phyloP scores from a whole-genome alignment of 2,329 filamentous ascomycete genomes.

The Diaporthe sp. region DNA sequence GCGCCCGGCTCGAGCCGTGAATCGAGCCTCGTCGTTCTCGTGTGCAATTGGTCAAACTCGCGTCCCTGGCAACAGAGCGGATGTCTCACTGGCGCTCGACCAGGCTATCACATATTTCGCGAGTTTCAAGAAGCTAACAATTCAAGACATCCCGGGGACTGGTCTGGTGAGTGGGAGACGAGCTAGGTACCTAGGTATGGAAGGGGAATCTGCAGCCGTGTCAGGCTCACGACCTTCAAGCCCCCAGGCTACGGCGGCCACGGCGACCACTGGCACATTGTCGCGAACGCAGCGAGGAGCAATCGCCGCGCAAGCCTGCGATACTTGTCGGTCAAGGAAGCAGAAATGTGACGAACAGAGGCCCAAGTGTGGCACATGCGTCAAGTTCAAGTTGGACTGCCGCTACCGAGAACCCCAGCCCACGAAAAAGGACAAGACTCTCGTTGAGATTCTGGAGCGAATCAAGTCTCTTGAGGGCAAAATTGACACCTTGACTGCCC shows the following conservation, averaged over 20 bases:
- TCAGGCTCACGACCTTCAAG: slow-evolving; percentile 19
- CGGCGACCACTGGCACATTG: slow-evolving; percentile 27
- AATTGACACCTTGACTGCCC: slow-evolving; percentile 56
- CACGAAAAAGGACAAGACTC: slow-evolving; percentile 73
- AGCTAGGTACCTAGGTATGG: slow-evolving; percentile 21
- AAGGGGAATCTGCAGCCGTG: not conserved
- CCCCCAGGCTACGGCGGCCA: slow-evolving; percentile 21
- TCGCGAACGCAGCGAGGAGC: slow-evolving; percentile 56
- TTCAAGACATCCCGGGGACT: not conserved
- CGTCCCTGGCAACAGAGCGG: not conserved
- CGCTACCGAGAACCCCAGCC: slow-evolving; percentile 69
- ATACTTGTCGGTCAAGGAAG: slow-evolving; percentile 69
- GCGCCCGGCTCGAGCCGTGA: slow-evolving; percentile 10
- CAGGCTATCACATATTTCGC: not conserved
- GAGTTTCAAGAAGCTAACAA: slow-evolving; percentile 15
- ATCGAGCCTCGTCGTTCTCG: slow-evolving; percentile 1
- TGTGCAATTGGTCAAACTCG: not conserved
- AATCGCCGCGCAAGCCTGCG: slow-evolving; percentile 67
- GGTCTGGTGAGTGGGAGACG: not conserved
- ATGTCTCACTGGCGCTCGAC: slow-evolving; percentile 20
- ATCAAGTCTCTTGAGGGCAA: slow-evolving; percentile 66
- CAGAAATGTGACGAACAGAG: slow-evolving; percentile 73
- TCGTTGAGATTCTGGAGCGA: slow-evolving; percentile 69
- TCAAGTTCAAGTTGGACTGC: slow-evolving; percentile 67
- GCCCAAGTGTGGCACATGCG: slow-evolving; percentile 70